phyloP scores from a whole-genome alignment of 2,329 filamentous ascomycete species.

The Verruconis gallopava region DNA sequence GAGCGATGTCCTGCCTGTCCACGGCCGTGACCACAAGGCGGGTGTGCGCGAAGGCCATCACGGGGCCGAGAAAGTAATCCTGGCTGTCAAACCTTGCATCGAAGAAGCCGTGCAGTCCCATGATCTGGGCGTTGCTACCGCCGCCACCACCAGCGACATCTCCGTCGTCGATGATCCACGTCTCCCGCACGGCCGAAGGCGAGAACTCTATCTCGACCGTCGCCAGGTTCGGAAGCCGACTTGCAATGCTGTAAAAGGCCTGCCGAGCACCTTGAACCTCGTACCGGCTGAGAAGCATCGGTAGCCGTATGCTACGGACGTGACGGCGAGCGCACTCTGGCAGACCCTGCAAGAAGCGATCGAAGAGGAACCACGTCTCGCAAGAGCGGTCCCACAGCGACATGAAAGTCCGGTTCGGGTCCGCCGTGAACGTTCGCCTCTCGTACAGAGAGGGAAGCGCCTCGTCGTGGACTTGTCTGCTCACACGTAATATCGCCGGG shows the following conservation, averaged over 20 bases:
- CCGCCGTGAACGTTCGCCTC: slow-evolving; percentile 3
- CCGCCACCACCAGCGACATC: no score
- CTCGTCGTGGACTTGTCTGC: slow-evolving; percentile 7
- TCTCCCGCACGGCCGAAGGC: background rate
- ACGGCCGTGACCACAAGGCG: background rate
- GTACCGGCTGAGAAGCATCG: slow-evolving; percentile 8
- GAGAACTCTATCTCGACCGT: background rate
- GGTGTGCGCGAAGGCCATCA: slow-evolving; percentile 7
- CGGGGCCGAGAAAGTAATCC: slow-evolving; percentile 7
- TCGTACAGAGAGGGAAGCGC: slow-evolving; percentile 8
- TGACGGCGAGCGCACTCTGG: background rate
- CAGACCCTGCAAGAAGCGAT: slow-evolving; percentile 3
- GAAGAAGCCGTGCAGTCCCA: no score
- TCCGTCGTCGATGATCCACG: no score
- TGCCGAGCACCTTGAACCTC: slow-evolving; percentile 8
- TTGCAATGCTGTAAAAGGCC: slow-evolving; percentile 7
- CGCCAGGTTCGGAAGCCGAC: slow-evolving; percentile 4
- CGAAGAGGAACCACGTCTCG: slow-evolving; percentile 10
- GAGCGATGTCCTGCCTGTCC: background rate
- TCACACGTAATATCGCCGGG: slow-evolving; percentile 6
- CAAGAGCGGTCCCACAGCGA: slow-evolving; percentile 1
- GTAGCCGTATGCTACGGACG: slow-evolving; percentile 3
- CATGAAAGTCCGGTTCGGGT: slow-evolving; percentile 4
- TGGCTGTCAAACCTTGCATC: no score
- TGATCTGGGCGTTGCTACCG: no score